Evolutionary conservation across 805 yeast genomes (phyloP).

Genomic region (Saccharomycopsis sp.): DNA sequence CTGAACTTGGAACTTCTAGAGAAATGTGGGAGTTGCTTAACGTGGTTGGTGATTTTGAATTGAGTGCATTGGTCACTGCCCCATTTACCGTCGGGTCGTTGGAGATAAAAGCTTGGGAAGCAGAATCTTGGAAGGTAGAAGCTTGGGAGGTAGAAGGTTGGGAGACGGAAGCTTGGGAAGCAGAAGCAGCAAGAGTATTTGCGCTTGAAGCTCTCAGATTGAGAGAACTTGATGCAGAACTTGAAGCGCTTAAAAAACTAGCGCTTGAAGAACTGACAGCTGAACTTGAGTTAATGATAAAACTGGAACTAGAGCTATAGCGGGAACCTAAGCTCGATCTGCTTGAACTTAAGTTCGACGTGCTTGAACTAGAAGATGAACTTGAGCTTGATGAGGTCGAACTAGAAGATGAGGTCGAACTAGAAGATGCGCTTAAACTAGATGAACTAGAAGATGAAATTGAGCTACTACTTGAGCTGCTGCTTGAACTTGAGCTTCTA

Average conservation of each 20-base stretch:
- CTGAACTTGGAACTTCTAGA: neutral
- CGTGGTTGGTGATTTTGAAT: neutral
- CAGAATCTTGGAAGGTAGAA: too few species aligned
- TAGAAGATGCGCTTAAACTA: neutral
- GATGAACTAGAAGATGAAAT: conserved; percentile 8
- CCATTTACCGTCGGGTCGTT: too few species aligned
- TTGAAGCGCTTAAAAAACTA: neutral
- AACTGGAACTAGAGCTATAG: neutral
- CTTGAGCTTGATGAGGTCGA: conserved; percentile 1
- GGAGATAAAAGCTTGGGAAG: too few species aligned
- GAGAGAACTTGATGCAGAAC: neutral
- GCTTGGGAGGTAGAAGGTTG: too few species aligned
- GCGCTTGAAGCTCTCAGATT: neutral
- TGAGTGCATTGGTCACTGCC: neutral
- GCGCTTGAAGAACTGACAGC: neutral
- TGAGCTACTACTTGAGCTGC: too few species aligned
- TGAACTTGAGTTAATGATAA: neutral
- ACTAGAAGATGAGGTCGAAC: neutral
- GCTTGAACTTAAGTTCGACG: neutral
- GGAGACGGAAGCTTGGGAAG: too few species aligned
- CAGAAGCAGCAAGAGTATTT: too few species aligned
- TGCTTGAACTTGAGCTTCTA: neutral
- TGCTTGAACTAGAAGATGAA: neutral
- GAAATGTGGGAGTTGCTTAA: neutral
- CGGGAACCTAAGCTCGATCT: neutral